Conservation (phyloP, 1,139 yeast species). For the Yamadazyma blattariae region DNA sequence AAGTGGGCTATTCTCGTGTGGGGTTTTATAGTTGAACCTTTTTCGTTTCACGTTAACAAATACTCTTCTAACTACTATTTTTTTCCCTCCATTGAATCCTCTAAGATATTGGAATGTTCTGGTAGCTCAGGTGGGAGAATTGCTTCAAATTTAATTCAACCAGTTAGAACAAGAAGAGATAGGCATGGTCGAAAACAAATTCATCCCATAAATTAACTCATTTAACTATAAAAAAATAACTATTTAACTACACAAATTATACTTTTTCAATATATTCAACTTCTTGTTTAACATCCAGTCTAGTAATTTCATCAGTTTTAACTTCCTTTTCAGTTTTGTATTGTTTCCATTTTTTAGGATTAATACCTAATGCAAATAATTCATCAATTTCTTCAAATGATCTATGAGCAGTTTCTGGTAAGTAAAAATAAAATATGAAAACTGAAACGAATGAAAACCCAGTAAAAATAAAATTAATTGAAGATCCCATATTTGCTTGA, state of each 20-base stretch:
- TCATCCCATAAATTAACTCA: neutral
- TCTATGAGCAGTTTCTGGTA: slow-evolving; percentile 32
- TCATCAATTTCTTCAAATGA: slow-evolving; percentile 28
- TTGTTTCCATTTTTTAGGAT: neutral
- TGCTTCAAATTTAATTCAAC: too few species aligned
- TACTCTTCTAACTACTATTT: too few species aligned
- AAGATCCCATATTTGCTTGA: slow-evolving; percentile 16
- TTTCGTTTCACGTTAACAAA: too few species aligned
- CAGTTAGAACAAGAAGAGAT: too few species aligned
- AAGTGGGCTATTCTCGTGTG: too few species aligned
- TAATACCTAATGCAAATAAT: neutral
- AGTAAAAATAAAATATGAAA: slow-evolving; percentile 18
- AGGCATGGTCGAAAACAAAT: neutral
- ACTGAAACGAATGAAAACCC: slow-evolving; percentile 6
- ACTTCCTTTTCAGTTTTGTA: slow-evolving; percentile 1
- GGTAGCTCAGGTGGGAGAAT: too few species aligned
- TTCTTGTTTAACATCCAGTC: neutral
- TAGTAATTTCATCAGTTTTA: neutral
- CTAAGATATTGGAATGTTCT: too few species aligned
- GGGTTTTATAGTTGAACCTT: too few species aligned
- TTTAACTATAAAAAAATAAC: too few species aligned
- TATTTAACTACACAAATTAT: too few species aligned
- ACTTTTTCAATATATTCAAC: neutral
- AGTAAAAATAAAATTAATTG: slow-evolving; percentile 3
- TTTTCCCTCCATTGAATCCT: too few species aligned